Percentiles rank a stretch among this genome's conserved stretches.
phyloP scores from a whole-genome alignment of 2,329 filamentous ascomycete species.

The Aureobasidium sp. region DNA sequence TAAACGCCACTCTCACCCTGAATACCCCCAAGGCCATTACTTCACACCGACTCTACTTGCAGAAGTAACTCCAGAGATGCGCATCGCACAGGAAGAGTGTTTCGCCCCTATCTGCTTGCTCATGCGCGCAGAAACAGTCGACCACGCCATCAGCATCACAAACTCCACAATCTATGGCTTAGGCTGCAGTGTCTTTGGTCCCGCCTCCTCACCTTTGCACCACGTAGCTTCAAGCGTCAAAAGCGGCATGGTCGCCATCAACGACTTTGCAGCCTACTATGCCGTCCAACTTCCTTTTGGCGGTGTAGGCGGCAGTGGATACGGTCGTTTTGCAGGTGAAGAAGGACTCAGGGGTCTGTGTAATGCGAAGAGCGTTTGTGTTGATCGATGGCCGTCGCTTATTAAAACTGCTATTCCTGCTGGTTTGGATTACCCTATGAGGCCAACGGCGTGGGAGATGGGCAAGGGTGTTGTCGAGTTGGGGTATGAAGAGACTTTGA shows the following conservation, averaged over 20 bases:
- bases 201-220: conserved; percentile 45
- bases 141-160: conserved; percentile 65
- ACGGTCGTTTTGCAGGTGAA: conserved; percentile 84
- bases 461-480: conserved; percentile 39
- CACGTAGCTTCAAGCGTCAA: conserved; percentile 60
- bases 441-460: conserved; percentile 30
- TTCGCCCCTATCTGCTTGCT: conserved; percentile 87
- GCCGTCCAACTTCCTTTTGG: conserved; percentile 93
- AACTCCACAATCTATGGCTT: conserved; percentile 82
- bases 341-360: conserved; percentile 80
- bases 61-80: conserved; percentile 81
- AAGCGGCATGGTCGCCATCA: conserved; percentile 86
- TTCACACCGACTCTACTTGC: conserved; percentile 84
- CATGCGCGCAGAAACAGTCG: conserved; percentile 61
- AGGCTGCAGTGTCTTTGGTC: conserved; percentile 80
- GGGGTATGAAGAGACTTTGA: conserved; percentile 36
- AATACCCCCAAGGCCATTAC: conserved; percentile 74
- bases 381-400: conserved; percentile 54
- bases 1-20: conserved; percentile 59
- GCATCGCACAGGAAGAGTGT: conserved; percentile 80
- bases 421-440: conserved; percentile 73
- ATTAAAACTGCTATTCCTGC: conserved; percentile 70
- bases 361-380: conserved; percentile 79
- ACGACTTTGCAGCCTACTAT: conserved; percentile 92
- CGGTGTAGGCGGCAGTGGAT: conserved; percentile 76